Evolutionary conservation across 768 basidiomycete species (phyloP), one percentile per base, ranked within the genome.

Genomic region (Agaricus subrufescens): DNA sequence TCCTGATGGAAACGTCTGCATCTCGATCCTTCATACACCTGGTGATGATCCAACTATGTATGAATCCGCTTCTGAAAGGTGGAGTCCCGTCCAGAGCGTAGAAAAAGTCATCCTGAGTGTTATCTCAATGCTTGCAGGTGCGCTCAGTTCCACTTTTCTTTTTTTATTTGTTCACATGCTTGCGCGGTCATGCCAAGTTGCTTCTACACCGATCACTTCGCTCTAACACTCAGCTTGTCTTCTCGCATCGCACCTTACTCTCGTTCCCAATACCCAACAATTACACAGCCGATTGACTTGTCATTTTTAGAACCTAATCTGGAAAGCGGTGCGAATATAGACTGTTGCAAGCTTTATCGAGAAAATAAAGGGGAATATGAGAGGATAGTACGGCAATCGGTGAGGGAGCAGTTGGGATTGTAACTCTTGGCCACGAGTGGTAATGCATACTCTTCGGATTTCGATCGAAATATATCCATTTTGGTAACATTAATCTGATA

Each of bases 11-110:
- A 95, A 83, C 49, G 96, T 99, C 50, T 99, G 97, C 76, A 98
- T 99, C 64, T 98, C 95, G 0, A 99, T 99, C 66, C 74, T 99
- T 25, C 97, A 99, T 67, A 88, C 93, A 0, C 97, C 95, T 0
- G 91, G 91, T 8, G 91, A 93, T 65, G 90, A 93, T 62, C 91
- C 91, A 15, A 89, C 86, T 57, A 89, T 91, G 79, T 98, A 98
- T 69, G 96, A 99, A 68, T 84, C 89, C 62, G 93, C 94, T 0
- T 93, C 90, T 19, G 97, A 99, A 66, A 82, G 97, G 39, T 99
- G 97, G 97, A 93, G 90, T 56, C 97, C 97, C n/a, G 96, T 98
- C 0, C 96, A 98, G 72, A 93, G 91, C 65, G 91, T 99, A 14
- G 91, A 98, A 75, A 98, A 97, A 72, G 96, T 97, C 61, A 81